Base-by-base conservation (phyloP, 495 filamentous ascomycete genomes). In the Aspergillus nidulans region DNA sequence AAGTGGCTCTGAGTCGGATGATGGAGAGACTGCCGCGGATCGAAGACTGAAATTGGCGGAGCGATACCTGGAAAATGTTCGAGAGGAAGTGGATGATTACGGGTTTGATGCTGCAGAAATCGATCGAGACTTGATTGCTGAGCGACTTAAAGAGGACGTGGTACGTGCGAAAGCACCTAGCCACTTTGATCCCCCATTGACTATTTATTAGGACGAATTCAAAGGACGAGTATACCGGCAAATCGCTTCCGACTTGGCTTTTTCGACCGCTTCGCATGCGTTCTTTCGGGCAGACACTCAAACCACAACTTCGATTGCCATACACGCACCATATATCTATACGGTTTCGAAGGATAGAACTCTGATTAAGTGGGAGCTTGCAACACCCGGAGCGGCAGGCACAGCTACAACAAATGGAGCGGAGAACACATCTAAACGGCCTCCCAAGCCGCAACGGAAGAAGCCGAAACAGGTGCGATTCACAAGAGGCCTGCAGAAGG, bases 21-120 rank as follows among this genome's bases (percentile, higher is more conserved):
- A 83, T 18, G 78, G 82, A 60, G 95, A 97, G 71, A 97, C 94
- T 12, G 90, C 85, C 2, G 90, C 89, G 53, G 90, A 96, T 63
- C 85, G 89, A 68, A 81, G 94, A 53, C 69, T 96, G 61, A 85
- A 92, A 62, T 82, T 98, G 32, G 94, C 94, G 8, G 90, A 97
- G 73, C 85, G 89, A 58, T 97, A 97, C 68, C 77, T 98, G 42
- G 88, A 95, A 16, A 96, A 95, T 65, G 85, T 96, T 48, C 79
- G 84, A 46, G 80, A 88, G 47, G 91, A 97, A 65, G 88, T 95
- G 23, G 83, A 88, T 48, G 85, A 87, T 64, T 79, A 76, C 47
- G 94, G 89, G 5, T 97, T 96, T 62, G 90, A 98, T 73, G 94
- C 94, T 3, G 91, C 85, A 56, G 86, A 97, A 18, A 89, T 98